These are phyloP conservation scores for Backusella luteola DNA, from an alignment of 192 early-diverging fungal genomes.

Conservation along the genomic window DNA sequence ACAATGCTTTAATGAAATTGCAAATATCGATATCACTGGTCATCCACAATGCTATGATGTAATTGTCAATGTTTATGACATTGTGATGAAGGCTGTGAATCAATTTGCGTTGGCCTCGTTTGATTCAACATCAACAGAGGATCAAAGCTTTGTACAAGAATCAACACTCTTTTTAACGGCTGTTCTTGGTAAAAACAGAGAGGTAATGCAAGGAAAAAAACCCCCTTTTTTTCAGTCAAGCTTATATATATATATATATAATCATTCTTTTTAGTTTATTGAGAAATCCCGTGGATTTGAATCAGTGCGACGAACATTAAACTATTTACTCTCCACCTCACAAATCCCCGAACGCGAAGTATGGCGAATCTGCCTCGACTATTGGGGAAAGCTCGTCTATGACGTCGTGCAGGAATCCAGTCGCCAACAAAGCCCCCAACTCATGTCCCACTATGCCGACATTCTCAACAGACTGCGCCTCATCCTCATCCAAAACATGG, in stretches of 20 bases:
- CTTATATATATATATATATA: too few relatives aligned
- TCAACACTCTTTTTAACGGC: conserved; percentile 17
- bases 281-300: neutral
- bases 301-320: neutral
- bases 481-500: conserved; percentile 18
- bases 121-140: neutral
- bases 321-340: conserved; percentile 6
- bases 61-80: neutral
- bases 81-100: neutral
- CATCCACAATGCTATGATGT: neutral
- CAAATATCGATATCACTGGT: neutral
- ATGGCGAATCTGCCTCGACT: conserved; percentile 25
- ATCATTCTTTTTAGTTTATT: neutral
- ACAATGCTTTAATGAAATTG: conserved; percentile 21
- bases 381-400: conserved; percentile 21
- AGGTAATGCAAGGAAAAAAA: neutral
- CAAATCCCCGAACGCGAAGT: conserved; percentile 16
- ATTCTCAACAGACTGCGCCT: neutral
- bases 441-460: neutral
- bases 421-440: neutral
- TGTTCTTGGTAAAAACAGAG: conserved; percentile 4
- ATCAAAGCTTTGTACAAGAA: conserved; percentile 17
- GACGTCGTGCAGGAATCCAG: neutral
- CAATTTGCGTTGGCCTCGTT: neutral
- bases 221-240: too few relatives aligned